phyloP scores from a whole-genome alignment of 306 rosid species.

The Malus domestica region DNA sequence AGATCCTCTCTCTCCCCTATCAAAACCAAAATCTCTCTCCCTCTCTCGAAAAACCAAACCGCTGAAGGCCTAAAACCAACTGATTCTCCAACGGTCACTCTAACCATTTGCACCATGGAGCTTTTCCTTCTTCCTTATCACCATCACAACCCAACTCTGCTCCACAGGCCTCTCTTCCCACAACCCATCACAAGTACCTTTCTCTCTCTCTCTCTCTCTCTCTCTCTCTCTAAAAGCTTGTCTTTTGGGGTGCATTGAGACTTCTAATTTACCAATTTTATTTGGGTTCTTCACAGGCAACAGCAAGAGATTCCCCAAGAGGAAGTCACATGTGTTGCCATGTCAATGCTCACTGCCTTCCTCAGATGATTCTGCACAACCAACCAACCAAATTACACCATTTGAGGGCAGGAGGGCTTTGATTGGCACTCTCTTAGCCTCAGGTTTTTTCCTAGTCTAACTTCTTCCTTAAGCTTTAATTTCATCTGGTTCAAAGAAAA shows the following conservation, averaged over 20 bases:
- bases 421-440: constrained; percentile 49
- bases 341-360: constrained; percentile 49
- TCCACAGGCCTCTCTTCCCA: constrained; percentile 39
- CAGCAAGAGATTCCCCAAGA: constrained; percentile 36
- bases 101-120: constrained; percentile 31
- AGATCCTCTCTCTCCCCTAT: too few species aligned
- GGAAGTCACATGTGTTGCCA: constrained; percentile 26
- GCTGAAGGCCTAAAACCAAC: neutral
- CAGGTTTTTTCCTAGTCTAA: constrained; percentile 42
- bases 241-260: constrained; percentile 13
- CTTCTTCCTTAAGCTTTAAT: neutral
- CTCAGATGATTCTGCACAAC: constrained; percentile 21
- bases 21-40: too few species aligned
- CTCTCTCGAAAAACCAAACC: too few species aligned
- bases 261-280: constrained; percentile 2
- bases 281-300: constrained; percentile 39
- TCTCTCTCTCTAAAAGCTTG: neutral
- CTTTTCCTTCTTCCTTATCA: constrained; percentile 44
- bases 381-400: constrained; percentile 25
- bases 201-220: neutral
- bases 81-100: constrained; percentile 18
- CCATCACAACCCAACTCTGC: constrained; percentile 31
- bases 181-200: constrained; percentile 40
- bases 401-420: constrained; percentile 73
- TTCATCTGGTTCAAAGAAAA: neutral